Evolutionary conservation across 2,329 filamentous ascomycete species (phyloP), one percentile per base, ranked within the genome.

Genomic region (Sporothrix phasma): DNA sequence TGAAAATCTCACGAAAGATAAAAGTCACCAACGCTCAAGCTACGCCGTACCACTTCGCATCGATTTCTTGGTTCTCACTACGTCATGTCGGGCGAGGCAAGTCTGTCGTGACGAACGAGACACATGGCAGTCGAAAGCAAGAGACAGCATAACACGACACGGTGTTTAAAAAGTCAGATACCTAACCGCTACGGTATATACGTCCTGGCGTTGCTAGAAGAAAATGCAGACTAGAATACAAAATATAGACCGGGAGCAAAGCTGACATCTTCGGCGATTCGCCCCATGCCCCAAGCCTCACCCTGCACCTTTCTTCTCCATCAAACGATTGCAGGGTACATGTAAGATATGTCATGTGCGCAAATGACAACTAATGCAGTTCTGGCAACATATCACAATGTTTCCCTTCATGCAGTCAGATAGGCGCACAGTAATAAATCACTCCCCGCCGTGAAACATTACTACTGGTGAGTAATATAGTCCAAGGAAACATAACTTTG

Each of bases 181-280:
- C 11, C 26, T 31, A 56, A 11, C 56, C 34, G 37, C 5, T 47
- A 47, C 45, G 43, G 47, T 64, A 64, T 65, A 51, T 53, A 62
- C 46, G 31, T 53, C 45, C 31, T 37, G 43, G 26, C 53, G 43
- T 26, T 59, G 53, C 29, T 56, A 4, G 51, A 45, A 45, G 49
- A 37, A 54, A 65, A 45, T 59, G 53, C 49, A 65, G 26, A 45
- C 26, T 59, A 65, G 34, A 65, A 62, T 62, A 65, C 49, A 65
- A 56, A 62, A 62, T 31, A 56, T 8, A 31, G 41, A 41, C 58
- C 31, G 31, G 31, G 58, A 56, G 31, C 4, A 26, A 54, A 29
- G 11, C 17, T 22, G 37, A 61, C 29, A 41, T 29, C n/a, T 34
- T 15, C 6, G 47, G 26, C 34, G 13, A 17, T 51, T 26, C 47